Conservation (phyloP, 2,329 filamentous ascomycete species). For the Triangularia verruculosa region DNA sequence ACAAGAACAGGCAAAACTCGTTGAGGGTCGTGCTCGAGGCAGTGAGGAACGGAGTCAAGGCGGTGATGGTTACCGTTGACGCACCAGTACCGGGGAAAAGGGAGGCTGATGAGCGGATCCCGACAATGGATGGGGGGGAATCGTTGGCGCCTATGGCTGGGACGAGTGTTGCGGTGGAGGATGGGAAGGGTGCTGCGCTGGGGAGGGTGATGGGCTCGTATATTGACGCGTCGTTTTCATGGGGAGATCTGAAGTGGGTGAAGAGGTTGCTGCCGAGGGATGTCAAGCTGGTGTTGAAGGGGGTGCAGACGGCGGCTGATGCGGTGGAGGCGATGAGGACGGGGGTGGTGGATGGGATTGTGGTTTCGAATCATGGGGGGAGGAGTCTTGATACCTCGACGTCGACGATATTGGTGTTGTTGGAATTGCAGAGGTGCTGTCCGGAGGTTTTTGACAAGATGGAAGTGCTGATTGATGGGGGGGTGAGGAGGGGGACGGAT, state of each 20-base stretch:
- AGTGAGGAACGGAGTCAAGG: constrained; percentile 43
- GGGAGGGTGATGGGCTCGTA: constrained; percentile 54
- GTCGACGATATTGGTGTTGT: constrained; percentile 55
- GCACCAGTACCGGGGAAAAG: constrained; percentile 56
- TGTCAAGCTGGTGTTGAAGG: constrained; percentile 62
- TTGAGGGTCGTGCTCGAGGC: constrained; percentile 44
- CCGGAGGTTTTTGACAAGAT: constrained; percentile 58
- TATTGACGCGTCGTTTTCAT: constrained; percentile 56
- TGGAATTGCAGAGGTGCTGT: constrained; percentile 61
- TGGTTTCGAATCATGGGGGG: constrained; percentile 70
- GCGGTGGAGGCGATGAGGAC: constrained; percentile 57
- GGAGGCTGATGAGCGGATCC: constrained; percentile 41
- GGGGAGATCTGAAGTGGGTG: constrained; percentile 65
- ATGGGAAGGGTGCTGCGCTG: constrained; percentile 53
- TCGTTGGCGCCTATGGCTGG: constrained; percentile 52
- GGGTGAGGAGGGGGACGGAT: constrained; percentile 62
- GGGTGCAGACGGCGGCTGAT: constrained; percentile 65
- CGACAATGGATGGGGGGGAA: constrained; percentile 22
- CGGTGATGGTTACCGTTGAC: constrained; percentile 59
- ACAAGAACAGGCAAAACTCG: constrained; percentile 52
- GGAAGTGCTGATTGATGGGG: constrained; percentile 64
- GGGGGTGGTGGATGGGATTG: constrained; percentile 60
- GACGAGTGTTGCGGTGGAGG: constrained; percentile 47
- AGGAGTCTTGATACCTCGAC: constrained; percentile 50
- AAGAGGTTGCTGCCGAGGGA: constrained; percentile 51